phyloP scores from a whole-genome alignment of 208 protist genomes.

The Acanthamoeba triangularis region DNA sequence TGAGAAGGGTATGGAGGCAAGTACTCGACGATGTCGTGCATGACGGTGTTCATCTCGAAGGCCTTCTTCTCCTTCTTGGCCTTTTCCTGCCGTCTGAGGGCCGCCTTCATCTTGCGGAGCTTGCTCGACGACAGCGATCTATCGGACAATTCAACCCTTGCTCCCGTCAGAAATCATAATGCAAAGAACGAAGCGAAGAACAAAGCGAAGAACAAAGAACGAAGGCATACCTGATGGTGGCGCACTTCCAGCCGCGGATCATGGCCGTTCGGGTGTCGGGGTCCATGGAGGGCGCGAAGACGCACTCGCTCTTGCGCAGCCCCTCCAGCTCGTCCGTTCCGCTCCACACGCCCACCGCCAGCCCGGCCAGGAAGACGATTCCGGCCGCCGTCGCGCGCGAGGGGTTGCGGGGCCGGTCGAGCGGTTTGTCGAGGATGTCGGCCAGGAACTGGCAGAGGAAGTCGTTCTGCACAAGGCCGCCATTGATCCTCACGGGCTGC shows the following conservation, averaged over 20 bases:
- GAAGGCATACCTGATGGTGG: slow-evolving; percentile 45
- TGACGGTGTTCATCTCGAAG: slow-evolving; percentile 26
- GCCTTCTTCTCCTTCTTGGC: background rate
- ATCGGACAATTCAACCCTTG: too few species aligned
- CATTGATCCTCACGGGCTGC: slow-evolving; percentile 60
- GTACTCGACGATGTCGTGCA: slow-evolving; percentile 4
- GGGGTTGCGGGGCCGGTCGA: slow-evolving; percentile 57
- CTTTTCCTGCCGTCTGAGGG: slow-evolving; percentile 1
- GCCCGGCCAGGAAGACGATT: slow-evolving; percentile 77
- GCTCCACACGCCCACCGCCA: slow-evolving; percentile 76
- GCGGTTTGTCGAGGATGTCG: slow-evolving; percentile 54
- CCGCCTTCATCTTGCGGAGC: slow-evolving; percentile 60
- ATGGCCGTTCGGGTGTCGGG: slow-evolving; percentile 56
- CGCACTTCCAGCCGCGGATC: slow-evolving; percentile 77
- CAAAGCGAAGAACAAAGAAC: background rate
- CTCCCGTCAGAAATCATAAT: background rate
- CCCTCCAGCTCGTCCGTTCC: slow-evolving; percentile 71
- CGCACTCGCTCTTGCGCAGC: slow-evolving; percentile 41
- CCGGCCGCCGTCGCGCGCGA: slow-evolving; percentile 73
- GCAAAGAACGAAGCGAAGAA: background rate
- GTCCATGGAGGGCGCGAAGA: slow-evolving; percentile 70
- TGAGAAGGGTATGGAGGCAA: background rate
- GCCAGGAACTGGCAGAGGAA: slow-evolving; percentile 82
- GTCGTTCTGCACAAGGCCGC: slow-evolving; percentile 84
- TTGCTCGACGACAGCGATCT: slow-evolving; percentile 32